These are phyloP conservation scores for Aspergillus nanangensis DNA, from an alignment of 495 filamentous ascomycete species.

Conservation along the genomic window DNA sequence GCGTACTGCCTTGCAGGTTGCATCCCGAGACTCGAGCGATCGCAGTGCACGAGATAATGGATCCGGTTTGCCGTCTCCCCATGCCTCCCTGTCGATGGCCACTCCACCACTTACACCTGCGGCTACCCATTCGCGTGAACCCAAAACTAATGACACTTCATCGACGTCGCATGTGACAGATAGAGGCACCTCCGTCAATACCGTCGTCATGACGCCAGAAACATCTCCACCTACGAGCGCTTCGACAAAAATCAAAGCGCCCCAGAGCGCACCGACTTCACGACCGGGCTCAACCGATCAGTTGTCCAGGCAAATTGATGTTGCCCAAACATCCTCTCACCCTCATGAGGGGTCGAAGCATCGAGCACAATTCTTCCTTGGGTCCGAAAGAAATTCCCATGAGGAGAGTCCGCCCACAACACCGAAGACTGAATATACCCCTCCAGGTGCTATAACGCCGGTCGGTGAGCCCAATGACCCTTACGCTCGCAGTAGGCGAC, in stretches of 20 bases:
- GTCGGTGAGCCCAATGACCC: conserved; percentile 82
- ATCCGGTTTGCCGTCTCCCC: conserved; percentile 38
- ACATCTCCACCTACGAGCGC: conserved; percentile 32
- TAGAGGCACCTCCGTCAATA: conserved; percentile 55
- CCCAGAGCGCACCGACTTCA: conserved; percentile 37
- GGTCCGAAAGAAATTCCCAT: conserved; percentile 50
- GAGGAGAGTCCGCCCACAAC: conserved; percentile 53
- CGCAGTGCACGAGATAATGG: conserved; percentile 34
- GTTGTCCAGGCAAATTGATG: conserved; percentile 24
- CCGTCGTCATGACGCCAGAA: conserved; percentile 56
- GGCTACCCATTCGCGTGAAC: conserved; percentile 57
- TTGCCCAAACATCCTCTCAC: conserved; percentile 37
- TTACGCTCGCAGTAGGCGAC: conserved; percentile 77
- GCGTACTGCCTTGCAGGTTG: conserved; percentile 30
- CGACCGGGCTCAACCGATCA: conserved; percentile 45
- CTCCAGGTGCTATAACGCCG: conserved; percentile 67
- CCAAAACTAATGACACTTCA: conserved; percentile 23
- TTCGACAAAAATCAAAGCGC: conserved; percentile 20
- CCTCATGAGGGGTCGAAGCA: conserved; percentile 48
- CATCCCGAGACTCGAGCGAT: conserved; percentile 44
- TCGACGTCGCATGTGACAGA: conserved; percentile 22
- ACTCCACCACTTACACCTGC: conserved; percentile 87
- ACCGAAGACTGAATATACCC: conserved; percentile 53
- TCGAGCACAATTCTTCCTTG: conserved; percentile 68
- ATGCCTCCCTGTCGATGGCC: conserved; percentile 47